Base-by-base conservation (phyloP, 345 rosid genomes). In the Eucalyptus sp. region DNA sequence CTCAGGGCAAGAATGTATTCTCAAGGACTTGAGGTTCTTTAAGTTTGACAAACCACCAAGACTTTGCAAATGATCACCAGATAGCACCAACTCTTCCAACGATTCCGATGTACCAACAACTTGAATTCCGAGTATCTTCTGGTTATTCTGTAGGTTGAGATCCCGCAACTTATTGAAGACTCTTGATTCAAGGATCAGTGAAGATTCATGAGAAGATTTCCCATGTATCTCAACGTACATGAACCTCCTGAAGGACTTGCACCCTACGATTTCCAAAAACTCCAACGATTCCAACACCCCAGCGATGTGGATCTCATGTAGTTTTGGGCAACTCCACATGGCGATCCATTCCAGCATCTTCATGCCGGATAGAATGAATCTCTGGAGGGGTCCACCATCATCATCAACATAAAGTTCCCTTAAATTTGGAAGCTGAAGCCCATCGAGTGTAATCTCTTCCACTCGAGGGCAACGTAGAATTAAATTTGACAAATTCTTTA, bases 341-440 rank as follows among this genome's bases (percentile, higher is more conserved):
- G 0, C 0, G 4, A 20, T 2, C 58, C 0, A 0, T 20, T 52
- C 0, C 0, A 52, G 25, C 58, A 0, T 52, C 58, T 0, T 52
- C 58, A 31, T 51, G 13, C 7, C 0, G 0, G 66, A 86, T 7
- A 52, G 25, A 0, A 52, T 20, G 20, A 86, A 58, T 4, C 31
- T 29, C 29, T 9, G 0, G 10, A 52, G 18, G 58, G 25, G 25
- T 20, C 9, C 10, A 52, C 8, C 37, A 37, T 37, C 37, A 37
- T 50, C 2, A 29, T 1, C 0, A 5, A 50, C 7, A 2, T 0
- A 7, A 13, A 62, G 33, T 3, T 2, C 3, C 18, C 0, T 64
- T n/a, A n/a, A 64, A n/a, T 64, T 64, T 7, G 76, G 37, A 64
- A 64, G 18, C 2, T n/a, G 10, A 64, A 64, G 37, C 20, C 37